Conservation (phyloP, 306 rosid genomes). For the Geum urbanum region DNA sequence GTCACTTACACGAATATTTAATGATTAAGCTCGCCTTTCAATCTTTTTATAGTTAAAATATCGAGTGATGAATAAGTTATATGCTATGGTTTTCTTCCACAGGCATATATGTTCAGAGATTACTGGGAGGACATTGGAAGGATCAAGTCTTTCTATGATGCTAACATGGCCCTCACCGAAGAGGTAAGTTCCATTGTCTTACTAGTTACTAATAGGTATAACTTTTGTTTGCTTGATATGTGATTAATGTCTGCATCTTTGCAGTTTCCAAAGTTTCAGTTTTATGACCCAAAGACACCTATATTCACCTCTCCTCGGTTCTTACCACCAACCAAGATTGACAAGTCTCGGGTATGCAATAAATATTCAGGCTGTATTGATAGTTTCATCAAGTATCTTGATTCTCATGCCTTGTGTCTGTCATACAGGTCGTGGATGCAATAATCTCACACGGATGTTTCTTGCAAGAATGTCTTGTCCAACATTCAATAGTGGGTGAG, state of each 20-base stretch:
- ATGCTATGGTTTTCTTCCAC: conserved; percentile 21
- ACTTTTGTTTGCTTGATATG: conserved; percentile 17
- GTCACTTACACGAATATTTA: neutral
- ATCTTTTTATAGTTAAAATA: neutral
- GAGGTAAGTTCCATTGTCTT: conserved; percentile 42
- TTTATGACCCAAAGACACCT: conserved; percentile 85
- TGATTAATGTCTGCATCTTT: conserved; percentile 23
- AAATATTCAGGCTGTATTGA: neutral
- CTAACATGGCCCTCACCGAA: conserved; percentile 85
- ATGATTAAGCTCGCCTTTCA: too few relatives aligned
- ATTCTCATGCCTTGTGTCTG: conserved; percentile 29
- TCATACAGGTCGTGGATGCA: conserved; percentile 69
- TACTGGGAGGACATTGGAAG: conserved; percentile 98
- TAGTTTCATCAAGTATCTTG: conserved; percentile 8
- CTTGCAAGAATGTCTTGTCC: conserved; percentile 58
- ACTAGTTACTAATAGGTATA: too few relatives aligned
- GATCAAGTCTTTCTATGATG: conserved; percentile 67
- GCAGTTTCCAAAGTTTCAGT: conserved; percentile 68
- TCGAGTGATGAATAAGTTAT: neutral
- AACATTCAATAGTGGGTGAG: conserved; percentile 75
- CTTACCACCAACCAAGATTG: conserved; percentile 95
- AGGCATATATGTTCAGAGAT: conserved; percentile 74
- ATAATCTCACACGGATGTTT: conserved; percentile 94
- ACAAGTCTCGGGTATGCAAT: conserved; percentile 60
- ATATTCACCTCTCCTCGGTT: conserved; percentile 84